Base-by-base conservation (phyloP, 2,329 filamentous ascomycete genomes). In the Colletotrichum lindemuthianum region DNA sequence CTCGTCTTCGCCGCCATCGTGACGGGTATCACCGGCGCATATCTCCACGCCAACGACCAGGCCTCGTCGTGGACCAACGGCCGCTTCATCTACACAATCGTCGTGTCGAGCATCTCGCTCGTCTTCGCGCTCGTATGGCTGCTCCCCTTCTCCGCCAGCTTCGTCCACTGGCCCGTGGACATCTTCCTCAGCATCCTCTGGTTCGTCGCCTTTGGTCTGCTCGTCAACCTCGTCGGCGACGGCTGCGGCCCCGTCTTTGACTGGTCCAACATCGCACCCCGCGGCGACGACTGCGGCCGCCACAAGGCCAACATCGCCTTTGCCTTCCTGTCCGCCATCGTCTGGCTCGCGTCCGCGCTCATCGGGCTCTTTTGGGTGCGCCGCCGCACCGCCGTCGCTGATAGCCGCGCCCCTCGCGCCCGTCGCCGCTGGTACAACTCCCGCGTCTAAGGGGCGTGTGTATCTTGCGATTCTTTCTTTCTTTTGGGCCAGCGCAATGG, bases 231-330 rank as follows among this genome's bases (percentile, higher is more conserved):
- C 60, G 71, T 84, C 47, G 77, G 80, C 45, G 73, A 81, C 57
- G 75, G 77, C 32, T 90, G 87, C 70, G 86, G 86, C 40, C 75
- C 79, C 67, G 75, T 86, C 67, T 91, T 88, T 73, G 70, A 86
- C 73, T 92, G 90, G 89, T 73, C 74, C 65, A 81, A 82, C 55
- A 79, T 92, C 63, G 72, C 77, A 37, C 75, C 84, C 54, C 69
- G 76, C 48, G 78, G 79, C 50, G 78, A 81, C 68, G 74, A 75
- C n/a, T 95, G 91, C 76, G 82, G 86, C 63, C 85, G 87, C 70
- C 91, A 87, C 85, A 92, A 90, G 78, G 86, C 91, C 44, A 82
- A 86, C 66, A 85, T 92, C 70, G 90, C 90, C 5, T 93, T 93
- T 72, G 79, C 83, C 52, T 93, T 93, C 78, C 76, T 93, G 59